Conservation (phyloP, 768 basidiomycete genomes). For the Podaxis pistillaris region DNA sequence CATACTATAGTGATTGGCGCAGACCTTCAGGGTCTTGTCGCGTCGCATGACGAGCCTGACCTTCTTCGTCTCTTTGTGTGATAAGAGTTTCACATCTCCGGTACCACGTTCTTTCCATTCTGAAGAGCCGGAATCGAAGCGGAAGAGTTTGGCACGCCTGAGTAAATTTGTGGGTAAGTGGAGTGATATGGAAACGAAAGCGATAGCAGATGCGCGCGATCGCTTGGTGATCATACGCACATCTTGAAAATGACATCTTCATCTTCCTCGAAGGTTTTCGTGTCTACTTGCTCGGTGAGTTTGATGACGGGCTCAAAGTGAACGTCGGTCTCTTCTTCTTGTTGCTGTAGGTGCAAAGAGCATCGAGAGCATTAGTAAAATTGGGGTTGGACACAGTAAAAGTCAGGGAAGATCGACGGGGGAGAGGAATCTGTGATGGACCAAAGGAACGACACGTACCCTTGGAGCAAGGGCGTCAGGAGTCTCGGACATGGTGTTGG, state of each 20-base stretch:
- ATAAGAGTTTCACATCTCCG: constrained; percentile 89
- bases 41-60: constrained; percentile 97
- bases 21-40: constrained; percentile 99
- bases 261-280: constrained; percentile 93
- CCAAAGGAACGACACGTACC: constrained; percentile 43
- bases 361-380: constrained; percentile 21
- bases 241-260: constrained; percentile 95
- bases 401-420: neutral
- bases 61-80: constrained; percentile 88
- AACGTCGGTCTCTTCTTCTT: constrained; percentile 81
- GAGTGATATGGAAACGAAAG: constrained; percentile 21
- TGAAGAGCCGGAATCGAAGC: constrained; percentile 71
- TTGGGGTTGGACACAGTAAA: constrained; percentile 10
- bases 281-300: constrained; percentile 93
- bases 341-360: constrained; percentile 19
- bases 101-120: constrained; percentile 99
- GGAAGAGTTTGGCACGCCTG: constrained; percentile 98
- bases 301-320: constrained; percentile 97
- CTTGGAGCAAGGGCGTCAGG: constrained; percentile 69
- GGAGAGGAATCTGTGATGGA: constrained; percentile 23
- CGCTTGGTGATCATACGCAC: constrained; percentile 47
- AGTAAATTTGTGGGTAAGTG: constrained; percentile 15
- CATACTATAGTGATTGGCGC: constrained; percentile 94
- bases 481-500: constrained; percentile 51
- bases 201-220: constrained; percentile 33